A percentile compares a stretch with the other conserved stretches of the same genome.
Evolutionary conservation across 345 rosid species (phyloP).

Genomic region (Eutrema yunnanense): DNA sequence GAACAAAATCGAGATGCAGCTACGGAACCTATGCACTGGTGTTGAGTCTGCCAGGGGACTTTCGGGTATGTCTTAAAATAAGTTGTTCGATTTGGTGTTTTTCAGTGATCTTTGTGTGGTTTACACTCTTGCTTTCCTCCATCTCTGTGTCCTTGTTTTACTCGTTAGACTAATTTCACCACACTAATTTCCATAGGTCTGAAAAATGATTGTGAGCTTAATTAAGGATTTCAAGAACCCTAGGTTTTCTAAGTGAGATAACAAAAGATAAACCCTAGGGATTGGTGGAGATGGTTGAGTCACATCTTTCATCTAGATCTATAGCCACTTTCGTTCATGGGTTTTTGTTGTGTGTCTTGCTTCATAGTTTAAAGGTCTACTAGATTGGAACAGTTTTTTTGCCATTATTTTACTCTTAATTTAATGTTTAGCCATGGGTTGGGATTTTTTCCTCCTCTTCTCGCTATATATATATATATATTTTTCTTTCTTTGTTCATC

Average conservation of each 20-base stretch:
- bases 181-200: conserved; percentile 1
- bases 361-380: not conserved
- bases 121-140: not conserved
- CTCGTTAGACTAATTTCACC: not conserved
- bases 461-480: not conserved
- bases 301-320: not conserved
- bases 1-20: conserved; percentile 84
- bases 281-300: conserved; percentile 9
- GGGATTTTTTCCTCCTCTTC: not conserved
- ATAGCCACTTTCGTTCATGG: not conserved
- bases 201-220: not conserved
- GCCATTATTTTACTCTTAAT: conserved; percentile 21
- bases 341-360: not conserved
- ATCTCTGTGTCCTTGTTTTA: conserved; percentile 12
- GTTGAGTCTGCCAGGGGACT: conserved; percentile 36
- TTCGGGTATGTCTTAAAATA: conserved; percentile 37
- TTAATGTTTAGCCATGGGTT: not conserved
- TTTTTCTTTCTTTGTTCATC: conserved; percentile 1
- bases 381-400: conserved; percentile 23
- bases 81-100: not conserved
- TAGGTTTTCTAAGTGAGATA: not conserved
- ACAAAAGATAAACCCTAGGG: conserved; percentile 18
- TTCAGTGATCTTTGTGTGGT: not conserved
- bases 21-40: conserved; percentile 71
- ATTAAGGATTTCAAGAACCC: conserved; percentile 8